These are phyloP conservation scores for Roridomyces roridus DNA, from an alignment of 768 basidiomycete species.

Conservation along the genomic window DNA sequence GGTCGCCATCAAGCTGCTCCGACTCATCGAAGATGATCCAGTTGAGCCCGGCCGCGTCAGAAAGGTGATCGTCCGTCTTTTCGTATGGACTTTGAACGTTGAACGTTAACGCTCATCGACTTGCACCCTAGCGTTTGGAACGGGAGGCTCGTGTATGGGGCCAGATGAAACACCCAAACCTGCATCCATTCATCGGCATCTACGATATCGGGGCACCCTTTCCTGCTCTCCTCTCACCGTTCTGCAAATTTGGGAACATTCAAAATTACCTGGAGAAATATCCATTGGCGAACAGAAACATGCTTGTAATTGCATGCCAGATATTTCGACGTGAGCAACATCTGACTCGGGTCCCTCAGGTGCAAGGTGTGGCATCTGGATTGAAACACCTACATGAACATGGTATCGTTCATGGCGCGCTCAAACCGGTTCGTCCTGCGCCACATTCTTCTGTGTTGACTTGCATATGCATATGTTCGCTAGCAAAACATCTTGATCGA, in stretches of 20 bases:
- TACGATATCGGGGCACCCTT: constrained; percentile 8
- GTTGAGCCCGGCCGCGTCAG: no score
- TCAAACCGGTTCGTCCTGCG: constrained; percentile 26
- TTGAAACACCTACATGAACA: constrained; percentile 28
- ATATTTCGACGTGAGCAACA: no score
- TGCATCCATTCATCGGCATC: constrained; percentile 24
- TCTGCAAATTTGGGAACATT: constrained; percentile 17
- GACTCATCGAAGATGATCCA: no score
- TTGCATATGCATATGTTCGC: background rate
- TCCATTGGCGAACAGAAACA: background rate
- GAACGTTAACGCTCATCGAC: no score
- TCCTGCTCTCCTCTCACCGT: constrained; percentile 14
- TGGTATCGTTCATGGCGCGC: constrained; percentile 29
- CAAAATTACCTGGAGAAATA: constrained; percentile 1
- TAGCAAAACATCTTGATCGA: constrained; percentile 32
- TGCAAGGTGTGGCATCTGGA: constrained; percentile 24
- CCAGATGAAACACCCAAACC: constrained; percentile 18
- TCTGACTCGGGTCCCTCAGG: no score
- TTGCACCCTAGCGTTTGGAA: constrained; percentile 6
- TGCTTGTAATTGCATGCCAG: background rate
- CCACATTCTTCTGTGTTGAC: background rate
- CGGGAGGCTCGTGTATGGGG: constrained; percentile 20
- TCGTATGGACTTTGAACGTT: no score
- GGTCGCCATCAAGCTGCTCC: constrained; percentile 22
- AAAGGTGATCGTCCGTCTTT: no score